phyloP scores from a whole-genome alignment of 169 alveolate species.

The Plasmodium chabaudi region DNA sequence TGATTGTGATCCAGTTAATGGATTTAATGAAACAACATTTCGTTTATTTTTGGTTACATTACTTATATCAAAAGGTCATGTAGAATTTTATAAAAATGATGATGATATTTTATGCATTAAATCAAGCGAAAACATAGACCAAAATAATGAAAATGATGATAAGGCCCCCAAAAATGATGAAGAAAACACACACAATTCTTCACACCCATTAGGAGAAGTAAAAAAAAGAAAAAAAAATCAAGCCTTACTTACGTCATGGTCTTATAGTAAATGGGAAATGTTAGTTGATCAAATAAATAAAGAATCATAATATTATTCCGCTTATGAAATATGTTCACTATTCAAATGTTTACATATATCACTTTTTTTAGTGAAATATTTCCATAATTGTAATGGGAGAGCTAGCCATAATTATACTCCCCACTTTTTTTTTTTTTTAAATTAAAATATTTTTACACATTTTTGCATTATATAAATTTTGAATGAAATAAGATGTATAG shows the following conservation, averaged over 20 bases:
- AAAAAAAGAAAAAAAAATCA: conserved; percentile 34
- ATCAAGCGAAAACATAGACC: conserved; percentile 8
- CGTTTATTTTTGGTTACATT: conserved; percentile 81
- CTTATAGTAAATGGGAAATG: conserved; percentile 45
- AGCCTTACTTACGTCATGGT: conserved; percentile 69
- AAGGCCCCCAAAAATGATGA: not conserved
- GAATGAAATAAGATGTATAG: too few relatives aligned
- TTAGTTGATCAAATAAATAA: conserved; percentile 8
- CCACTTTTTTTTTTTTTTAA: too few relatives aligned
- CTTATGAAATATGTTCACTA: not conserved
- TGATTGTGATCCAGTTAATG: conserved; percentile 81
- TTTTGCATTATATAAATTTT: too few relatives aligned
- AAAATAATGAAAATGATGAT: not conserved
- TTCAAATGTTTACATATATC: not conserved
- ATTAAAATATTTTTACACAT: too few relatives aligned
- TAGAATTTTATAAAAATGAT: conserved; percentile 62
- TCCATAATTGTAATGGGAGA: too few relatives aligned
- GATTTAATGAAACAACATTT: conserved; percentile 83
- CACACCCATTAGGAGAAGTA: not conserved
- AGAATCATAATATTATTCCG: not conserved
- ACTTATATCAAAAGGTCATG: conserved; percentile 80
- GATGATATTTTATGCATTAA: conserved; percentile 32
- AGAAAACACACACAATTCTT: not conserved
- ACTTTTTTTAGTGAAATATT: not conserved
- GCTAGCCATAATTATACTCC: too few relatives aligned